Conservation (phyloP, 371 early-diverging fungal genomes). For the Saksenaea vasiformis region DNA sequence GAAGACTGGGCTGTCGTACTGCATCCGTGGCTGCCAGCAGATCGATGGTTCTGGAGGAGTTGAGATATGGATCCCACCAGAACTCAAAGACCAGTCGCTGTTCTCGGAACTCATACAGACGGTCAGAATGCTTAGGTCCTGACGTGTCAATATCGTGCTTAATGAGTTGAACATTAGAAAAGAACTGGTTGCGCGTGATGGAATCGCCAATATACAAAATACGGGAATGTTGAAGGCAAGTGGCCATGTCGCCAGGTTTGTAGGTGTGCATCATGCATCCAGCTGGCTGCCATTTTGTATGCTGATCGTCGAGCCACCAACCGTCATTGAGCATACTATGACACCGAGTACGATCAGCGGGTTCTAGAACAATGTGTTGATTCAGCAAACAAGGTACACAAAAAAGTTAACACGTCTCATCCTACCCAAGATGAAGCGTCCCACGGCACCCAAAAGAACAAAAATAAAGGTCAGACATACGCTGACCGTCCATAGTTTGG, state of each 20-base stretch:
- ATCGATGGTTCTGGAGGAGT: constrained; percentile 43
- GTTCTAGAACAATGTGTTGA: constrained; percentile 8
- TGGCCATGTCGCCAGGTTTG: constrained; percentile 29
- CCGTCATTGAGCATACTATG: constrained; percentile 51
- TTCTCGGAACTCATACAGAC: constrained; percentile 24
- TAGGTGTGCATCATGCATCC: constrained; percentile 64
- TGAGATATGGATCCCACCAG: constrained; percentile 71
- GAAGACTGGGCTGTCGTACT: constrained; percentile 38
- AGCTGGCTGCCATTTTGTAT: constrained; percentile 58
- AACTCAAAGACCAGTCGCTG: constrained; percentile 49
- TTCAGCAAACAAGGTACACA: not conserved
- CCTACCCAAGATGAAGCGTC: constrained; percentile 4
- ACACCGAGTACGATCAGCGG: constrained; percentile 31
- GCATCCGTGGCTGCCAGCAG: constrained; percentile 28
- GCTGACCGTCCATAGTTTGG: not conserved
- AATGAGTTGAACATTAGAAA: constrained; percentile 49
- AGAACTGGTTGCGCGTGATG: constrained; percentile 62
- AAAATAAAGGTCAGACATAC: not conserved
- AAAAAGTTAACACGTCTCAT: not conserved
- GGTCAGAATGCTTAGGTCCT: constrained; percentile 43
- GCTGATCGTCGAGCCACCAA: constrained; percentile 39
- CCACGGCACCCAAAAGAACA: not conserved
- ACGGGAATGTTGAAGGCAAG: constrained; percentile 50
- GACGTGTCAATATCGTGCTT: constrained; percentile 28
- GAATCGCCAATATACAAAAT: constrained; percentile 71